phyloP scores from a whole-genome alignment of 2,329 filamentous ascomycete genomes.

The Ascochyta viciae-villosae region DNA sequence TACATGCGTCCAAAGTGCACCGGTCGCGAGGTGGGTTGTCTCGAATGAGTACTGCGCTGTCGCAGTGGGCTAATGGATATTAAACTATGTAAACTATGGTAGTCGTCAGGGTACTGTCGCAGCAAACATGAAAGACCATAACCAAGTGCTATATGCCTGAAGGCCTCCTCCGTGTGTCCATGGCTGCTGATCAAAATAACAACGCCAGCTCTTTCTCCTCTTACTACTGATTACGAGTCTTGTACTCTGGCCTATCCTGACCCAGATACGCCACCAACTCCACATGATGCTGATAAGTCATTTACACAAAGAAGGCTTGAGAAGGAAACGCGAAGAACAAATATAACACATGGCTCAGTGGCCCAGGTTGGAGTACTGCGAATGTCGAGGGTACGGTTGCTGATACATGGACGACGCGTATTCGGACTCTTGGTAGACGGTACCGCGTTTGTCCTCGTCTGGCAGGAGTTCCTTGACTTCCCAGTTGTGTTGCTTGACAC shows the following conservation, averaged over 20 bases:
- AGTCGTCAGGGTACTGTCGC: constrained; percentile 9
- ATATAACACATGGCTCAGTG: constrained; percentile 26
- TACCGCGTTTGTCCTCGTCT: constrained; percentile 80
- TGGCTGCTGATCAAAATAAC: not conserved
- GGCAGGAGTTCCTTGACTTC: constrained; percentile 88
- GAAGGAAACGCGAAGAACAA: constrained; percentile 13
- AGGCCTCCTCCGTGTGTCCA: not conserved
- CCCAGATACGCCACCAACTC: constrained; percentile 4
- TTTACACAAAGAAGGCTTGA: constrained; percentile 9
- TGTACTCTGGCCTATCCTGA: not conserved
- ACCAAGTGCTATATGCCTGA: not conserved
- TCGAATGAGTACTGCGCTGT: not conserved
- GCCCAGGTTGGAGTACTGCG: constrained; percentile 46
- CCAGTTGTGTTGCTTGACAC: constrained; percentile 95
- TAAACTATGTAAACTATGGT: constrained; percentile 25
- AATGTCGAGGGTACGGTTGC: constrained; percentile 40
- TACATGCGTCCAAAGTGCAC: not conserved
- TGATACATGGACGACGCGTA: constrained; percentile 60
- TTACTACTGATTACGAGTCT: constrained; percentile 9
- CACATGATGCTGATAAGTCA: not conserved
- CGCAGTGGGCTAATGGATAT: constrained; percentile 3
- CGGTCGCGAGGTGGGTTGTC: not conserved
- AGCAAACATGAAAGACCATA: not conserved
- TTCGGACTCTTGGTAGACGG: constrained; percentile 72
- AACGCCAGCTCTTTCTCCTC: not conserved